Conservation (phyloP, 257 asterid species). For the Solanum ossicruentum region DNA sequence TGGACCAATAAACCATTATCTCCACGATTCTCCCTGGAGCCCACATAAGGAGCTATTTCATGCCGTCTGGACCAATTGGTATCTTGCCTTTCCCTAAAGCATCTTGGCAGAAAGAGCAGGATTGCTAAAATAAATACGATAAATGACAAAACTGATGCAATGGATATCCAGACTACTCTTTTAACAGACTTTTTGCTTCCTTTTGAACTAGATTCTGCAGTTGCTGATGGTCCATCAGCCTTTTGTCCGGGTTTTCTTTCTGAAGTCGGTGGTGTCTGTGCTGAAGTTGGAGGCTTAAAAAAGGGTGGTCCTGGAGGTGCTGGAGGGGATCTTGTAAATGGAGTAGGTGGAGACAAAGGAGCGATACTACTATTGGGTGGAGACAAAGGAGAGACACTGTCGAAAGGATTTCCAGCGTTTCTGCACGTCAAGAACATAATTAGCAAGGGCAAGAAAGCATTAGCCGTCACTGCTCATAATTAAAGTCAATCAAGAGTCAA, state of each 20-base stretch:
- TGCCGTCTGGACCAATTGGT: conserved; percentile 53
- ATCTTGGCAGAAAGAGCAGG: conserved; percentile 69
- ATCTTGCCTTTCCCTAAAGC: conserved; percentile 44
- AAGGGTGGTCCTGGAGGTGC: conserved; percentile 58
- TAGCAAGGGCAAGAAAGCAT: not conserved
- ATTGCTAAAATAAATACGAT: conserved; percentile 51
- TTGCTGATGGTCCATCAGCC: conserved; percentile 70
- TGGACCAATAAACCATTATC: conserved; percentile 34
- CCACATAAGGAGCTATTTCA: conserved; percentile 68
- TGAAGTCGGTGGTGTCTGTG: conserved; percentile 28
- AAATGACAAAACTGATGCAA: conserved; percentile 52
- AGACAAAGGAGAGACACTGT: conserved; percentile 35
- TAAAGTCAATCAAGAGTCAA: not conserved
- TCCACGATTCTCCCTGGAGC: conserved; percentile 54
- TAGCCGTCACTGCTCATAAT: not conserved
- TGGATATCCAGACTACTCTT: conserved; percentile 73
- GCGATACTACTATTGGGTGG: conserved; percentile 33
- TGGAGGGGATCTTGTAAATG: conserved; percentile 38
- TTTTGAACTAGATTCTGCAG: conserved; percentile 37
- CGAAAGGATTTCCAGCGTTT: conserved; percentile 65
- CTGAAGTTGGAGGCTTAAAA: conserved; percentile 27
- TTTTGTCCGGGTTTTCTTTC: conserved; percentile 35
- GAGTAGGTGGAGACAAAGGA: conserved; percentile 50
- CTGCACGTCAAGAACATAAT: conserved; percentile 35
- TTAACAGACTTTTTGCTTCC: conserved; percentile 35